These are phyloP conservation scores for Phytophthora megakarya DNA, from an alignment of 352 stramenopile species.

Conservation along the genomic window DNA sequence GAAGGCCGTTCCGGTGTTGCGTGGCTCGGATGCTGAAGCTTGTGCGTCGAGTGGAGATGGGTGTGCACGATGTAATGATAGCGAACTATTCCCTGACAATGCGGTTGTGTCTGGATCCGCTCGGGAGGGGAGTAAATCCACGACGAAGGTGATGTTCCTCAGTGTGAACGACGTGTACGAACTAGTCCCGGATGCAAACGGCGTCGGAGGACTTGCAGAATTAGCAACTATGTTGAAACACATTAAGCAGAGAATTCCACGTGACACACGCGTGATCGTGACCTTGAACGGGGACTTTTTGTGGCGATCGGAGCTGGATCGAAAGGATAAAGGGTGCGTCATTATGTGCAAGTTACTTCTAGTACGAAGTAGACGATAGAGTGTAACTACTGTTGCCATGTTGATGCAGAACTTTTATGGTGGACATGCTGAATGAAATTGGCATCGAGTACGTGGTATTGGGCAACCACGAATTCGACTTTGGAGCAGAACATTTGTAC, in stretches of 20 bases:
- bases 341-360: not conserved
- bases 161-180: slow-evolving; percentile 81
- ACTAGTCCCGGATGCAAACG: slow-evolving; percentile 46
- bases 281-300: slow-evolving; percentile 81
- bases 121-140: not conserved
- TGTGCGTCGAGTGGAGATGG: not conserved
- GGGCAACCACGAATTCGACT: slow-evolving; percentile 84
- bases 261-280: slow-evolving; percentile 47
- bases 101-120: not conserved
- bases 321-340: slow-evolving; percentile 70
- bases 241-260: slow-evolving; percentile 28
- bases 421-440: slow-evolving; percentile 59
- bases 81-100: slow-evolving; percentile 11
- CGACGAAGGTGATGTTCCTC: slow-evolving; percentile 55
- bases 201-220: slow-evolving; percentile 47
- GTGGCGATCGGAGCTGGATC: slow-evolving; percentile 66
- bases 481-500: slow-evolving; percentile 45
- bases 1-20: not conserved
- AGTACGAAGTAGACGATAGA: too few relatives aligned
- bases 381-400: slow-evolving; percentile 8
- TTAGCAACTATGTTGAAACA: slow-evolving; percentile 56
- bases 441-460: slow-evolving; percentile 71
- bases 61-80: not conserved
- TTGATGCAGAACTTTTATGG: slow-evolving; percentile 57
- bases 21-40: not conserved